A percentile compares a stretch with the other conserved stretches of the same genome.
phyloP scores from a whole-genome alignment of 2,329 filamentous ascomycete species.

The Epichloe gansuensis region DNA sequence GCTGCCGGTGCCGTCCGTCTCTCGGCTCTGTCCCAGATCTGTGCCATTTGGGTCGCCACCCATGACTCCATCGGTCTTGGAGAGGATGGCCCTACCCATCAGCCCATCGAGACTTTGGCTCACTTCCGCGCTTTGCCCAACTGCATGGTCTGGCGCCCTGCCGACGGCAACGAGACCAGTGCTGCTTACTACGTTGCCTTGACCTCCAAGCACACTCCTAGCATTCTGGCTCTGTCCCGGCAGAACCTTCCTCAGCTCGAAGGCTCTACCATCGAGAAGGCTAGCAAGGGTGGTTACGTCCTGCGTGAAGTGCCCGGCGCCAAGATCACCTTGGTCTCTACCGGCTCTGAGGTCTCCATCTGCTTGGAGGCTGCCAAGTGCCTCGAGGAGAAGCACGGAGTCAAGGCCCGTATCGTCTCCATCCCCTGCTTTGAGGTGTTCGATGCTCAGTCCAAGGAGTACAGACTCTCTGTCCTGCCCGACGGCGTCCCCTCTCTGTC shows the following conservation, averaged over 20 bases:
- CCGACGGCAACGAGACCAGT: conserved; percentile 95
- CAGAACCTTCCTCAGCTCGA: conserved; percentile 98
- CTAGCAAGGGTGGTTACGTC: conserved; percentile 91
- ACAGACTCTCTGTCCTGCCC: conserved; percentile 82
- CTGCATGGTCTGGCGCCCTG: conserved; percentile 98
- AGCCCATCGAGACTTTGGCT: conserved; percentile 95
- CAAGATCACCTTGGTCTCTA: conserved; percentile 79
- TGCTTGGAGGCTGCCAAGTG: conserved; percentile 86
- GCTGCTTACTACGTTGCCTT: conserved; percentile 94
- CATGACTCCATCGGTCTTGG: conserved; percentile 99
- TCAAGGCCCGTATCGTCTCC: conserved; percentile 86
- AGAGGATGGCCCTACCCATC: conserved; percentile 96
- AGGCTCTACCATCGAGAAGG: conserved; percentile 79
- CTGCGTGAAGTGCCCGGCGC: conserved; percentile 74
- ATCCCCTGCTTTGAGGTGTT: conserved; percentile 97
- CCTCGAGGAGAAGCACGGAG: conserved; percentile 74
- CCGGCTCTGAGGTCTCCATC: conserved; percentile 91
- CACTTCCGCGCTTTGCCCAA: conserved; percentile 99
- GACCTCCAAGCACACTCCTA: conserved; percentile 79
- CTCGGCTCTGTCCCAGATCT: conserved; percentile 80
- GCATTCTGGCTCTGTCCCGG: conserved; percentile 86
- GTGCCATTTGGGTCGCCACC: conserved; percentile 89
- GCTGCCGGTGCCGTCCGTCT: conserved; percentile 90
- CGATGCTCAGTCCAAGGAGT: conserved; percentile 85
- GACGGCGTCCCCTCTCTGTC: conserved; percentile 88